Conservation (phyloP, 169 alveolate genomes). For the Eimeria acervulina region DNA sequence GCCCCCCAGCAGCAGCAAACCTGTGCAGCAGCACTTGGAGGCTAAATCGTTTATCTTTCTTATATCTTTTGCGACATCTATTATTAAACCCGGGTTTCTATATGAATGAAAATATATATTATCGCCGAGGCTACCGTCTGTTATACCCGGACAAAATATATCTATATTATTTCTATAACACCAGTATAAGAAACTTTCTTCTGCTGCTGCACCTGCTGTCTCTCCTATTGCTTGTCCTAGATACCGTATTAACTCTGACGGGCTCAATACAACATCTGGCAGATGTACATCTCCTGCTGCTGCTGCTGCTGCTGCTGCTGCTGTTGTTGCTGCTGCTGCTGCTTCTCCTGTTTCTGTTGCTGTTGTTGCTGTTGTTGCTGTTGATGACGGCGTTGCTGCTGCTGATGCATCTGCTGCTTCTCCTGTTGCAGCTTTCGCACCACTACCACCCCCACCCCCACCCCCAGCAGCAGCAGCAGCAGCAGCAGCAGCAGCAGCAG, state of each 20-base stretch:
- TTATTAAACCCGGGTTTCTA: constrained; percentile 95
- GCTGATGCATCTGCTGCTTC: no score
- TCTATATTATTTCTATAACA: constrained; percentile 99
- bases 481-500: constrained; percentile 97
- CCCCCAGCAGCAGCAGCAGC: constrained; percentile 94
- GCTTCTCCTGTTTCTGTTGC: no score
- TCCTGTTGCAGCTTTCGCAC: neutral
- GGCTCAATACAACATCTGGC: constrained; percentile 90
- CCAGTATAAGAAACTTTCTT: constrained; percentile 98
- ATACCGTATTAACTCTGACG: constrained; percentile 72
- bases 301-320: neutral
- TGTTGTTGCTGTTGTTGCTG: no score
- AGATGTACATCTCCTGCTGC: neutral
- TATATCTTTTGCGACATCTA: constrained; percentile 97
- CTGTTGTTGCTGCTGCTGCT: neutral
- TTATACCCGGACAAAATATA: constrained; percentile 99
- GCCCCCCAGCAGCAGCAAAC: constrained; percentile 97
- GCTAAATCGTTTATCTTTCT: constrained; percentile 96
- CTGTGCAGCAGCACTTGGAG: constrained; percentile 95
- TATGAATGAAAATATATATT: constrained; percentile 93
- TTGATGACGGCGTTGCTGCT: no score
- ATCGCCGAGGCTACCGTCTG: constrained; percentile 99
- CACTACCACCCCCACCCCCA: constrained; percentile 51
- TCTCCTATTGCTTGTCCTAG: constrained; percentile 98
- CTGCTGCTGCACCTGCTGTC: constrained; percentile 75